Evolutionary conservation across 768 basidiomycete species (phyloP).

Genomic region (Podaxis rugospora): DNA sequence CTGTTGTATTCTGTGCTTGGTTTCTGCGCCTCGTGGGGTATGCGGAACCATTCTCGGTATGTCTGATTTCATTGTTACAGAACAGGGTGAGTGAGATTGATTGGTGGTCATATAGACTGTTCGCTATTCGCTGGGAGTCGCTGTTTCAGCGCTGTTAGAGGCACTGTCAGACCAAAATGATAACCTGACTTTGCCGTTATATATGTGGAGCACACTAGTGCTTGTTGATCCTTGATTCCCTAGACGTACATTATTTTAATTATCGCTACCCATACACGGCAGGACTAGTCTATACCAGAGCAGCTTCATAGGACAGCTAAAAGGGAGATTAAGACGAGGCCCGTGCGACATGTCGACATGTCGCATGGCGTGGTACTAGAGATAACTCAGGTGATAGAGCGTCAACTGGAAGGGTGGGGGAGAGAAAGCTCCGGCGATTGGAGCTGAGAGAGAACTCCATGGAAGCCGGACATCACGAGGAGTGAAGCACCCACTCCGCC

Average conservation of each 20-base stretch:
- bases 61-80: slow-evolving; percentile 21
- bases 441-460: not conserved
- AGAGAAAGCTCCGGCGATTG: not conserved
- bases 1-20: slow-evolving; percentile 68
- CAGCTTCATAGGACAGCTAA: not conserved
- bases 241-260: slow-evolving; percentile 8
- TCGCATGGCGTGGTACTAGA: not conserved
- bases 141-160: slow-evolving; percentile 74
- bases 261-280: not conserved
- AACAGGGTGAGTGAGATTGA: not conserved
- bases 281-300: not conserved
- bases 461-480: not conserved
- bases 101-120: slow-evolving; percentile 40
- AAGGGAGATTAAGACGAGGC: not conserved
- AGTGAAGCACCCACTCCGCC: not conserved
- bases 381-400: not conserved
- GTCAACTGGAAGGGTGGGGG: not conserved
- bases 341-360: not conserved
- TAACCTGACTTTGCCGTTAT: slow-evolving; percentile 94
- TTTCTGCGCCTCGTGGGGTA: slow-evolving; percentile 66
- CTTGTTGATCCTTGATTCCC: slow-evolving; percentile 35
- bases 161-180: slow-evolving; percentile 95
- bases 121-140: slow-evolving; percentile 61
- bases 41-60: slow-evolving; percentile 73
- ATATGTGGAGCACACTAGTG: slow-evolving; percentile 87